Evolutionary conservation across 2,329 filamentous ascomycete species (phyloP).

Genomic region (Colletotrichum destructivum): DNA sequence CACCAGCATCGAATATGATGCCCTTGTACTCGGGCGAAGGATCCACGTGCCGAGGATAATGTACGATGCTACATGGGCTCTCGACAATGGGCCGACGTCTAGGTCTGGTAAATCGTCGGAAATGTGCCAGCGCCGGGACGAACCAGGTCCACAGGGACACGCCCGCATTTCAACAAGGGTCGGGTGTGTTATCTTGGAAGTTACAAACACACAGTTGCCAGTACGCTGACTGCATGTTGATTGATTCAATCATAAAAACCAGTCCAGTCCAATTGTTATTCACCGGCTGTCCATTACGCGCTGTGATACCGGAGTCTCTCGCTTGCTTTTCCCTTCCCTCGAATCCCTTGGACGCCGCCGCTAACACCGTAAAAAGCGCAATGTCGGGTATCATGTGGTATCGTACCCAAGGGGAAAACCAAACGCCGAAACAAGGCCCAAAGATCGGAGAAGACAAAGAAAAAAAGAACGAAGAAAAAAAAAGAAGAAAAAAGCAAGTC

Average conservation of each 20-base stretch:
- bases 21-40: too few species aligned
- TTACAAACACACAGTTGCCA: too few species aligned
- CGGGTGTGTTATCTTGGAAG: too few species aligned
- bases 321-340: background rate
- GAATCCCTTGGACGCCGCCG: conserved; percentile 5
- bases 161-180: too few species aligned
- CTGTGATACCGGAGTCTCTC: background rate
- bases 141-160: too few species aligned
- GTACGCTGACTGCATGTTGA: too few species aligned
- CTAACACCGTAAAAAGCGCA: background rate
- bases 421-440: background rate
- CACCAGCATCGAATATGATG: too few species aligned
- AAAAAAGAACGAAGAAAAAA: background rate
- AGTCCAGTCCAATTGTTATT: background rate
- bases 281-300: background rate
- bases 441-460: background rate
- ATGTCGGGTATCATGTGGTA: conserved; percentile 5
- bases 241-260: background rate
- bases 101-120: too few species aligned
- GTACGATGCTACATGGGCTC: too few species aligned
- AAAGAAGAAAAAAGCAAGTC: background rate
- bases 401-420: background rate
- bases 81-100: too few species aligned
- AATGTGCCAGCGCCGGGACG: too few species aligned
- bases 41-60: too few species aligned